Evolutionary conservation across 768 basidiomycete genomes (phyloP).

Genomic region (Lactarius hatsudake): DNA sequence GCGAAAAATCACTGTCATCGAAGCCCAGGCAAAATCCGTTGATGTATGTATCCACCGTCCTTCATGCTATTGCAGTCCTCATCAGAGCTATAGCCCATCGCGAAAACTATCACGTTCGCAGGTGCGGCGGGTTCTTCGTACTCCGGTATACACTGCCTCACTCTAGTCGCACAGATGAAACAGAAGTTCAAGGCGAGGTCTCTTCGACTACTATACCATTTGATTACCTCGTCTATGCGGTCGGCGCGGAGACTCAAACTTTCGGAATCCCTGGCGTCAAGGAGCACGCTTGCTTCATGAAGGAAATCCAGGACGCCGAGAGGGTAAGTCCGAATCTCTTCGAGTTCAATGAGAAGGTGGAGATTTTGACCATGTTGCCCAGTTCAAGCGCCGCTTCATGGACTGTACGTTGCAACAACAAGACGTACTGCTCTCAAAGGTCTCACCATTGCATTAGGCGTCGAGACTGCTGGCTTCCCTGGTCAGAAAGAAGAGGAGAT

Average conservation of each 20-base stretch:
- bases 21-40: slow-evolving; percentile 88
- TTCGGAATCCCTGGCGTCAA: slow-evolving; percentile 95
- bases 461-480: slow-evolving; percentile 94
- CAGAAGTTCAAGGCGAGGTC: slow-evolving; percentile 72
- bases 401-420: slow-evolving; percentile 59
- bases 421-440: background rate
- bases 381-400: slow-evolving; percentile 82
- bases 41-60: slow-evolving; percentile 52
- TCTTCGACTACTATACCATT: slow-evolving; percentile 79
- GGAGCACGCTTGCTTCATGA: slow-evolving; percentile 96
- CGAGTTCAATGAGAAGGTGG: slow-evolving; percentile 4
- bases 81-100: slow-evolving; percentile 51
- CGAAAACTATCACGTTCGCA: slow-evolving; percentile 90
- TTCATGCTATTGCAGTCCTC: slow-evolving; percentile 14
- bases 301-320: slow-evolving; percentile 94
- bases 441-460: slow-evolving; percentile 42
- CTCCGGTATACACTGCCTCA: slow-evolving; percentile 10
- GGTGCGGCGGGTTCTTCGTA: slow-evolving; percentile 41
- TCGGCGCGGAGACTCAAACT: slow-evolving; percentile 93
- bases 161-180: slow-evolving; percentile 54
- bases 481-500: slow-evolving; percentile 83
- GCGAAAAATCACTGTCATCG: slow-evolving; percentile 84
- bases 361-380: slow-evolving; percentile 8
- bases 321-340: slow-evolving; percentile 46
- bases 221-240: slow-evolving; percentile 95